Evolutionary conservation across 2,329 filamentous ascomycete species (phyloP).

Genomic region (Byssoonygena ceratinophila): DNA sequence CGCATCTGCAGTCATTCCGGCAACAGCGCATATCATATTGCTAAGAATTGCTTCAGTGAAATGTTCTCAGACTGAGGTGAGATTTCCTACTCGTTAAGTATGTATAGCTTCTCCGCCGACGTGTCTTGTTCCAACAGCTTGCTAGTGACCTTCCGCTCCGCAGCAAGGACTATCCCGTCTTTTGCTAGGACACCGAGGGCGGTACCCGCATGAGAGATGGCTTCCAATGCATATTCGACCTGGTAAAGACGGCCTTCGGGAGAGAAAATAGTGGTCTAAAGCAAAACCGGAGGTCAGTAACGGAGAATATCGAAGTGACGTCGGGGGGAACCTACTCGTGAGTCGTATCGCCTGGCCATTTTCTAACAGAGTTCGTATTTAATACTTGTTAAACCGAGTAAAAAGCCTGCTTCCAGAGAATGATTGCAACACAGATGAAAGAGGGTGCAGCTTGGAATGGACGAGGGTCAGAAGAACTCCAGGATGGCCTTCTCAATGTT

Average conservation of each 20-base stretch:
- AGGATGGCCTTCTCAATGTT: neutral
- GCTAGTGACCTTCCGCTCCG: slow-evolving; percentile 97
- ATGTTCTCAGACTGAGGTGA: neutral
- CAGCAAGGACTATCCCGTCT: slow-evolving; percentile 95
- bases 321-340: slow-evolving; percentile 52
- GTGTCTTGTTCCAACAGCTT: slow-evolving; percentile 99
- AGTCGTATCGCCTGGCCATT: slow-evolving; percentile 98
- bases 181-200: slow-evolving; percentile 93
- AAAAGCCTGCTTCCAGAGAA: neutral
- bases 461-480: neutral
- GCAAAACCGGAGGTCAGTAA: slow-evolving; percentile 10
- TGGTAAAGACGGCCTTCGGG: slow-evolving; percentile 97
- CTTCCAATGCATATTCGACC: slow-evolving; percentile 97
- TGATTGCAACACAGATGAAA: neutral
- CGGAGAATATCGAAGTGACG: slow-evolving; percentile 19
- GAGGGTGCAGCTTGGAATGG: neutral
- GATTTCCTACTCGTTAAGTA: slow-evolving; percentile 76
- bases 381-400: neutral
- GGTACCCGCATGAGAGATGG: slow-evolving; percentile 95
- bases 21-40: slow-evolving; percentile 99
- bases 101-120: slow-evolving; percentile 99
- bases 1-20: slow-evolving; percentile 97
- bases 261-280: slow-evolving; percentile 97
- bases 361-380: slow-evolving; percentile 19
- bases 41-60: slow-evolving; percentile 39